Conservation (phyloP, 805 yeast species). For the Nakazawaea ambrosiae region DNA sequence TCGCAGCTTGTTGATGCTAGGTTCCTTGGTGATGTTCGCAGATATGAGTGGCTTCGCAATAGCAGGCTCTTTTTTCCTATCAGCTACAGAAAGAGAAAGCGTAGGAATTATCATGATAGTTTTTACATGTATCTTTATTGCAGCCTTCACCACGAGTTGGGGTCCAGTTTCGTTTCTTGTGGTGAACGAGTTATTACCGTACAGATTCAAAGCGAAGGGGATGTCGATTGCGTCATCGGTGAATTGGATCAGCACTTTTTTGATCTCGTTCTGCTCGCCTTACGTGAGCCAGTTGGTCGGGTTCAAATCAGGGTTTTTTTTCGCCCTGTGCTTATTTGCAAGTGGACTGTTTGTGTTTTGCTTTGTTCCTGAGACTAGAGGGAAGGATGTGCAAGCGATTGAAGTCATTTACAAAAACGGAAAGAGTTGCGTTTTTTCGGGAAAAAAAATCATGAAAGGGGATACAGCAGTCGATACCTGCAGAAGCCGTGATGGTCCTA, state of each 20-base stretch:
- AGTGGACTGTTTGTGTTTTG: slow-evolving; percentile 19
- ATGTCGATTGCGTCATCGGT: slow-evolving; percentile 50
- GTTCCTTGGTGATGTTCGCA: slow-evolving; percentile 41
- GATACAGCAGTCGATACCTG: background rate
- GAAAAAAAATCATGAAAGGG: slow-evolving; percentile 1
- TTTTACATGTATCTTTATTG: slow-evolving; percentile 52
- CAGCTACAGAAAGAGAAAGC: slow-evolving; percentile 20
- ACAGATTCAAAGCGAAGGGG: slow-evolving; percentile 49
- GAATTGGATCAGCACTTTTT: slow-evolving; percentile 58
- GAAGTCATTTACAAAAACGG: slow-evolving; percentile 13
- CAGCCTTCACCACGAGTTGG: slow-evolving; percentile 64
- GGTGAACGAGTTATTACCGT: slow-evolving; percentile 61
- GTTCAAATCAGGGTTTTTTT: slow-evolving; percentile 61
- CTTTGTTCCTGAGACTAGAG: slow-evolving; percentile 27
- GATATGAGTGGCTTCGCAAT: slow-evolving; percentile 52
- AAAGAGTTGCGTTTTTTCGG: slow-evolving; percentile 1
- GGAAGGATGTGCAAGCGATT: slow-evolving; percentile 15
- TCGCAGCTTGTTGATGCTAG: slow-evolving; percentile 35
- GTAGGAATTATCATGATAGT: slow-evolving; percentile 47
- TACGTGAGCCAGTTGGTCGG: slow-evolving; percentile 53
- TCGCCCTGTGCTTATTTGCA: slow-evolving; percentile 20
- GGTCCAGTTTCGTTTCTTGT: slow-evolving; percentile 67
- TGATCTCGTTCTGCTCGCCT: slow-evolving; percentile 65
- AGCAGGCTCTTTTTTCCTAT: slow-evolving; percentile 41
- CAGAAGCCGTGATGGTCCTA: no score